Conservation (phyloP, 305 asterid genomes). For the Plantago lanceolata region DNA sequence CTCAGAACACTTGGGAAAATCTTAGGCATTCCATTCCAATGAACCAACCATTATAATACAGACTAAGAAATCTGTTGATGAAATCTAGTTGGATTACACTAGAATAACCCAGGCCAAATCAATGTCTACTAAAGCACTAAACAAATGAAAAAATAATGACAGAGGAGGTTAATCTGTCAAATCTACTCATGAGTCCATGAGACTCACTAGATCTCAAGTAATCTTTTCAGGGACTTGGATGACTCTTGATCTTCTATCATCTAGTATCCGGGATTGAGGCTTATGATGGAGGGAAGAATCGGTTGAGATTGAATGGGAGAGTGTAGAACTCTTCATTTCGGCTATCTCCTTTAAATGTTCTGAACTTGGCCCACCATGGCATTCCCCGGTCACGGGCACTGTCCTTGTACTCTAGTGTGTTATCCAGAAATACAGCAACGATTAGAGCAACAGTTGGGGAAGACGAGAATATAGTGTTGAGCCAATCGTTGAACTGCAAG, state of each 20-base stretch:
- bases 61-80: constrained; percentile 13
- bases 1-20: background rate
- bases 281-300: constrained; percentile 94
- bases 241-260: constrained; percentile 5
- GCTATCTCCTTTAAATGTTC: constrained; percentile 85
- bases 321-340: constrained; percentile 96
- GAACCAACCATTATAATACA: constrained; percentile 2
- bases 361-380: constrained; percentile 99
- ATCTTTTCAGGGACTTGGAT: constrained; percentile 9
- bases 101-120: constrained; percentile 39
- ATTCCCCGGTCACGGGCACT: constrained; percentile 88
- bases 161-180: constrained; percentile 44
- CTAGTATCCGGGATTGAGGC: background rate
- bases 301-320: constrained; percentile 89
- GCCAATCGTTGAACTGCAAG: constrained; percentile 90
- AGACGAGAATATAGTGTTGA: constrained; percentile 78
- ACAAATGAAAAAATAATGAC: constrained; percentile 51
- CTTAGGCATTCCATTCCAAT: background rate
- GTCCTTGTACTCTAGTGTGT: constrained; percentile 89
- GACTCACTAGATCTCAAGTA: background rate
- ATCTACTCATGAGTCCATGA: constrained; percentile 5
- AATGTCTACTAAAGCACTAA: constrained; percentile 14
- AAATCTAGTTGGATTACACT: constrained; percentile 39
- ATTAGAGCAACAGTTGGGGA: constrained; percentile 85
- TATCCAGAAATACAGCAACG: constrained; percentile 75